Conservation (phyloP, 139 green algal genomes). For the Dunaliella primolecta region DNA sequence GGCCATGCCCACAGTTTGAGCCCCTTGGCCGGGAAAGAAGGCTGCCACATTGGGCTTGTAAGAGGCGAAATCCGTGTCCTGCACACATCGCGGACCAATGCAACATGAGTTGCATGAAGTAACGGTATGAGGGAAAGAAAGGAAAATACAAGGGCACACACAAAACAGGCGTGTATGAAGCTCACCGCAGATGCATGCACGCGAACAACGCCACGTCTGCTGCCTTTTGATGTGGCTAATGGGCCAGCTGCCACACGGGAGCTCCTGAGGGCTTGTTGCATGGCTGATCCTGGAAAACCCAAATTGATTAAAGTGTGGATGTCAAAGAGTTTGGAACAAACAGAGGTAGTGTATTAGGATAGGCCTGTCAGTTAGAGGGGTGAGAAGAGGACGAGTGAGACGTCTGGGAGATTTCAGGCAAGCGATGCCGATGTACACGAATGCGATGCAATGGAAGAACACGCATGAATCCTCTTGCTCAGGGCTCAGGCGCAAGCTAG, state of each 20-base stretch:
- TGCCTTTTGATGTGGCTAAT: background rate
- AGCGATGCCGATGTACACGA: no score
- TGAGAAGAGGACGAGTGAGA: no score
- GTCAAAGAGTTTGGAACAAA: no score
- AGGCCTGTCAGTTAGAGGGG: no score
- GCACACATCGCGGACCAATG: constrained; percentile 21
- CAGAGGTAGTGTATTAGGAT: no score
- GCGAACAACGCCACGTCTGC: background rate
- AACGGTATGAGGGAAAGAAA: background rate
- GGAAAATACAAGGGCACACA: background rate
- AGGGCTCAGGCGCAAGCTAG: no score
- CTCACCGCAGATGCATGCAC: background rate
- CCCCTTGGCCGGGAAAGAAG: constrained; percentile 92
- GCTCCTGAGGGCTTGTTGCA: no score
- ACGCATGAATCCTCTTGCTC: no score
- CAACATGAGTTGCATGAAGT: background rate
- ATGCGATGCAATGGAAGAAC: no score
- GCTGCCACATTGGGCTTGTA: constrained; percentile 87
- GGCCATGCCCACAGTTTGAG: constrained; percentile 77
- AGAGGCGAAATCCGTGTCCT: constrained; percentile 77
- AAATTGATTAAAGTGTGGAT: no score
- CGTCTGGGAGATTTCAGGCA: no score
- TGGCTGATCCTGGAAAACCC: no score
- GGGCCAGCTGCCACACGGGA: background rate
- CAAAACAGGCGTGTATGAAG: background rate